Base-by-base conservation (phyloP, 306 rosid genomes). In the Trifolium fragiferum region DNA sequence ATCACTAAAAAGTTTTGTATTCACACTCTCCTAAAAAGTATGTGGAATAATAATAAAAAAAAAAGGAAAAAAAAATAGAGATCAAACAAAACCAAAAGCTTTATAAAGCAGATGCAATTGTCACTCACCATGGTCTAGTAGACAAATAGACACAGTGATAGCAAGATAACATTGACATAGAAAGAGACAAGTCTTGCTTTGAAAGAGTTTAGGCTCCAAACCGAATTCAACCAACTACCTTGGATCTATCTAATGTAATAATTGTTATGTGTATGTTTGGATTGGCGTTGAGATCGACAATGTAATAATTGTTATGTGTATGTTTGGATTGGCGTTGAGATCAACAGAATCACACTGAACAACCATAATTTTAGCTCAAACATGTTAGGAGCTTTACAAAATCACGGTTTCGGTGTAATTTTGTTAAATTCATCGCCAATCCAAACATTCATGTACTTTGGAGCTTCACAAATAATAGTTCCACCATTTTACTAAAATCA, bases 91-190 rank as follows among this genome's bases (percentile, higher is more conserved):
- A 27, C 58, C 43, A 78, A 84, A 62, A 40, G 77, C 85, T 80
- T 83, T 72, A 64, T 81, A 77, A 83, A 83, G 84, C 78, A 66
- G 75, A 73, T 68, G 74, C 74, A 76, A 72, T 76, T 81, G 76
- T 55, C 84, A 75, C 86, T 66, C 71, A 44, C 68, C 79, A 62
- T 60, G 66, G 82, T 66, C 77, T 40, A 70, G 50, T 50, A 66
- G 58, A 60, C 53, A 59, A 27, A 38, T 50, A 62, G 59, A 60
- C 53, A 54, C 15, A 15, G 14, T 59, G 72, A 71, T 32, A 54
- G 50, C 15, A 73, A 25, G 76, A 58, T 59, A 76, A 32, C 46
- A 76, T 21, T 65, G 80, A 68, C 76, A 84, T 72, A 63, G 60
- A 77, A 23, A 77, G 58, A 73, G 77, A 74, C 81, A 73, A 76